Base-by-base conservation (phyloP, 192 early-diverging fungal species). In the Powellomyces hirtus region DNA sequence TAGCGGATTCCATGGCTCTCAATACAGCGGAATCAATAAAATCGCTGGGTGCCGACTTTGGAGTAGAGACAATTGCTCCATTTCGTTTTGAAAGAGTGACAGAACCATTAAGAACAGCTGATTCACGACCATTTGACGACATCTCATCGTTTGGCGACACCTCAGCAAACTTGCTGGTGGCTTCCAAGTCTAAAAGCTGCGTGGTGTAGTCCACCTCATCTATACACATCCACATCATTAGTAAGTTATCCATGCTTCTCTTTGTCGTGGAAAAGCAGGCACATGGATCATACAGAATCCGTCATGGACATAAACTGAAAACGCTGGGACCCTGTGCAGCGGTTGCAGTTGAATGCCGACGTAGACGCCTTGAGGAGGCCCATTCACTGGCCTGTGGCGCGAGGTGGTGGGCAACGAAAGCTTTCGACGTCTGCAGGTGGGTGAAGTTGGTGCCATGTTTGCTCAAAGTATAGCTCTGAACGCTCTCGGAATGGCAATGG, bases 271-370 rank as follows among this genome's bases (percentile, higher is more conserved):
- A 42, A 8, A 18, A 18, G 13, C 24, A 52, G 8, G 13, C 50
- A 24, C 50, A 52, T 24, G 13, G 30, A 33, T 14, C 59, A 50
- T 33, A 62, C 86, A 90, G 64, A 67, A 79, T 22, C 89, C 90
- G 68, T 92, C 89, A 66, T 92, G 87, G 50, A 84, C 81, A 51
- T 83, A 91, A 71, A 89, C 79, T 20, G 85, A 67, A 59, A 81
- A 78, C 35, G 61, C 61, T 37, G 78, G 73, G 4, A 69, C 37
- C 36, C 46, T 35, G 4, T 69, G 7, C 24, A 29, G 50, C 11
- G 75, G 38, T 7, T 79, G 71, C 5, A 87, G 68, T 62, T 86
- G 83, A 20, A 86, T 68, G 30, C 85, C 85, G 4, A 86, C 75
- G 59, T 86, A 86, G 22, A 79, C 68, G 1, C 71, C 52, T 38